Conservation (phyloP, 108 stramenopile species). For the Nannochloropsis gaditana region DNA sequence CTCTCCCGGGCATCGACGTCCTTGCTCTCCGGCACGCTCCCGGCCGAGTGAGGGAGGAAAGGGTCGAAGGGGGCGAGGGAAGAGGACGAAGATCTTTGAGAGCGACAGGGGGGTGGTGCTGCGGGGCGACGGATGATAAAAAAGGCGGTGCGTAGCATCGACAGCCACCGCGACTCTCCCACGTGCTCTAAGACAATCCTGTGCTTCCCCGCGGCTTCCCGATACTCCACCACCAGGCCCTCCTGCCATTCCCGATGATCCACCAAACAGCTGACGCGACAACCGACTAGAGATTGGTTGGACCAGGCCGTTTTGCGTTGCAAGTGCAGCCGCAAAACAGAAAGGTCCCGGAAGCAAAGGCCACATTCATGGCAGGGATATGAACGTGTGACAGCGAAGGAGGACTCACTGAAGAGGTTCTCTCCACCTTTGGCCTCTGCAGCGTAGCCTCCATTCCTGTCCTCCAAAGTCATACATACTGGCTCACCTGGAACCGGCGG, state of each 20-base stretch:
- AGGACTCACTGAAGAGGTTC: neutral
- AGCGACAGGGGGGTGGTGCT: neutral
- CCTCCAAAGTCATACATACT: neutral
- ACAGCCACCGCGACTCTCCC: conserved; percentile 47
- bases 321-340: conserved; percentile 53
- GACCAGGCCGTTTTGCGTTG: conserved; percentile 57
- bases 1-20: too few relatives aligned
- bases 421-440: neutral
- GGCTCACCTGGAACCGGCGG: conserved; percentile 13
- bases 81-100: neutral
- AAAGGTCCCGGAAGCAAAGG: conserved; percentile 19
- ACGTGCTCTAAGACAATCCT: conserved; percentile 38
- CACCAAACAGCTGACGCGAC: conserved; percentile 55
- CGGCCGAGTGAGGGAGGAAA: neutral
- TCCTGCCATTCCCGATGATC: conserved; percentile 58
- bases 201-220: conserved; percentile 31
- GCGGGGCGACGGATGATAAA: conserved; percentile 42
- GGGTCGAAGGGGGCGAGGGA: conserved; percentile 34
- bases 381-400: neutral
- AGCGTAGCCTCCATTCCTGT: neutral
- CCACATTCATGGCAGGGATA: conserved; percentile 46
- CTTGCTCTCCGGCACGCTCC: too few relatives aligned
- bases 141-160: conserved; percentile 49
- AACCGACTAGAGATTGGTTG: conserved; percentile 52
- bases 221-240: conserved; percentile 38